phyloP scores from a whole-genome alignment of 2,329 filamentous ascomycete species.

The Aschersonia sp. region DNA sequence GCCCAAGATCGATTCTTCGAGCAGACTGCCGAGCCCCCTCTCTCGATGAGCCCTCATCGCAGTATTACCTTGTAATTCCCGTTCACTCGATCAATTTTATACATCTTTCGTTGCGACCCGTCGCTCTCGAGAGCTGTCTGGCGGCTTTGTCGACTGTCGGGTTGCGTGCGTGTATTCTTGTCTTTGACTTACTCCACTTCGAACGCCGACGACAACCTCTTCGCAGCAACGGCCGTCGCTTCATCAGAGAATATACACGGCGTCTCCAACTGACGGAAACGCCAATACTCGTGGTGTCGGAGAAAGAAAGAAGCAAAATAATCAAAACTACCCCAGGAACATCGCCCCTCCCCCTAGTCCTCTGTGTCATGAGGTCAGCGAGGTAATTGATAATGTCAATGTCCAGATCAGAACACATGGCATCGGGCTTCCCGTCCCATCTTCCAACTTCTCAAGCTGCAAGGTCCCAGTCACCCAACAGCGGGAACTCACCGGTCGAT shows the following conservation, averaged over 20 bases:
- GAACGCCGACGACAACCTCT: neutral
- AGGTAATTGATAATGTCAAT: constrained; percentile 88
- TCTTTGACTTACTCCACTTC: neutral
- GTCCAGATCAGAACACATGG: constrained; percentile 73
- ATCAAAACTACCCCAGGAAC: neutral
- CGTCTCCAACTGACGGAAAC: neutral
- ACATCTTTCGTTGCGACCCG: neutral
- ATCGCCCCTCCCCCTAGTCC: neutral
- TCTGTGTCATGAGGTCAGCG: constrained; percentile 9
- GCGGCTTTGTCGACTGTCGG: neutral
- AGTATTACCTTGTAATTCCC: neutral
- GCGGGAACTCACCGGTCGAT: constrained; percentile 70
- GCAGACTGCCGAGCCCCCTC: neutral
- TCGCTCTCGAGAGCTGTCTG: neutral
- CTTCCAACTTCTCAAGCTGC: constrained; percentile 45
- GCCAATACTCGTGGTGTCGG: neutral
- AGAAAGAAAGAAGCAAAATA: neutral
- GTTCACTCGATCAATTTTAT: neutral
- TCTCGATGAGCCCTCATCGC: constrained; percentile 1
- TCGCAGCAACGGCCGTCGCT: neutral
- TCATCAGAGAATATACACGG: neutral
- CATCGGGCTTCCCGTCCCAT: constrained; percentile 66
- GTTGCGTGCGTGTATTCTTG: neutral
- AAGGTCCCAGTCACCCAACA: constrained; percentile 65
- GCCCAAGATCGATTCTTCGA: neutral